Evolutionary conservation across 1,139 yeast species (phyloP).

Genomic region (Fermentozyma sake): DNA sequence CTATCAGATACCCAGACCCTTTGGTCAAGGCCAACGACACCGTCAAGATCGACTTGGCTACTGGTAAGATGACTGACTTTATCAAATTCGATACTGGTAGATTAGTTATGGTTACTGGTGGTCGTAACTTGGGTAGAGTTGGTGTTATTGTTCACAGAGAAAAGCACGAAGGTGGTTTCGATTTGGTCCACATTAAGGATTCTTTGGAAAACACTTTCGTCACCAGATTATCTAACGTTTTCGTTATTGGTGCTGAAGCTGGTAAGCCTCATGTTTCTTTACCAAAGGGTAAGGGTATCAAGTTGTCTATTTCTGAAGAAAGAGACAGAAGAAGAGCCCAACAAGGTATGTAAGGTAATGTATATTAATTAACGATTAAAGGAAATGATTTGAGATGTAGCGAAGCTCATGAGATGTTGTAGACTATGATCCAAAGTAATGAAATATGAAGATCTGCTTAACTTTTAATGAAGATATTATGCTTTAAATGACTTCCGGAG

Average conservation of each 20-base stretch:
- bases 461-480: too few relatives aligned
- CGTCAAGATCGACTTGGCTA: conserved; percentile 90
- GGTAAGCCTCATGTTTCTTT: conserved; percentile 95
- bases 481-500: too few relatives aligned
- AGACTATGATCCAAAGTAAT: too few relatives aligned
- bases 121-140: conserved; percentile 99
- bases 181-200: conserved; percentile 97
- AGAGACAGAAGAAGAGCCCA: conserved; percentile 98
- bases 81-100: conserved; percentile 95
- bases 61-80: conserved; percentile 90
- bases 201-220: conserved; percentile 96
- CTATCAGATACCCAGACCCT: conserved; percentile 99
- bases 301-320: conserved; percentile 96
- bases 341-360: conserved; percentile 35
- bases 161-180: conserved; percentile 99
- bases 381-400: too few relatives aligned
- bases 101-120: conserved; percentile 97
- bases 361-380: too few relatives aligned
- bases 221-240: conserved; percentile 95
- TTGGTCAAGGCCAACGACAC: conserved; percentile 93
- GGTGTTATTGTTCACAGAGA: conserved; percentile 98
- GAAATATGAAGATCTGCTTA: too few relatives aligned
- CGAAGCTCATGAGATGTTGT: too few relatives aligned
- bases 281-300: conserved; percentile 99
- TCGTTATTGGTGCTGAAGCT: conserved; percentile 91